phyloP scores from a whole-genome alignment of 192 early-diverging fungal species.

The Linnemannia schmuckeri region DNA sequence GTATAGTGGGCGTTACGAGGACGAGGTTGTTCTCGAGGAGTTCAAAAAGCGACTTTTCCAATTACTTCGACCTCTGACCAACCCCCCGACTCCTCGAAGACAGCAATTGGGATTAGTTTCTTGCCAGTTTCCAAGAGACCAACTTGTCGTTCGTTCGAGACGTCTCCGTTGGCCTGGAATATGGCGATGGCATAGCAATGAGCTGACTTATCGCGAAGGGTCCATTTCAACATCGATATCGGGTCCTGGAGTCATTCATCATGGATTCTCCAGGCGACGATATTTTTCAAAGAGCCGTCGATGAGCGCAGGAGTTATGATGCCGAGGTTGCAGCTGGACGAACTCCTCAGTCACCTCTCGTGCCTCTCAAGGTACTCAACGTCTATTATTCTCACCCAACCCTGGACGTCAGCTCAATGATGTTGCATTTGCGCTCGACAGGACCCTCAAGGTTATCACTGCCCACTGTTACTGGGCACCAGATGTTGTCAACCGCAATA shows the following conservation, averaged over 20 bases:
- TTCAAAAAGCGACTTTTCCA: neutral
- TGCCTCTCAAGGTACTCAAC: neutral
- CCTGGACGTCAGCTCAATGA: neutral
- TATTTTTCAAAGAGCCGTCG: slow-evolving; percentile 20
- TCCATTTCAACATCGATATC: neutral
- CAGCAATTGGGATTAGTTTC: neutral
- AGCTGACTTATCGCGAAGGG: neutral
- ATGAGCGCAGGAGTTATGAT: neutral
- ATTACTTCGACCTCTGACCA: neutral
- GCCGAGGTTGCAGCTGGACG: neutral
- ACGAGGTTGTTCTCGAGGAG: neutral
- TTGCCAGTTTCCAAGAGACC: neutral
- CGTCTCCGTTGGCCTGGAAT: neutral
- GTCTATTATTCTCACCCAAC: neutral
- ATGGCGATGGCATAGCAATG: neutral
- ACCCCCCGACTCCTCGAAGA: neutral
- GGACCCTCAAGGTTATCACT: neutral
- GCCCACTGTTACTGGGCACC: neutral
- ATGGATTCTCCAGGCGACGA: neutral
- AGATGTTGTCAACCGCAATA: neutral
- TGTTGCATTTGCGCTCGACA: neutral
- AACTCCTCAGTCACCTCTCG: neutral
- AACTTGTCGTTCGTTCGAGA: neutral
- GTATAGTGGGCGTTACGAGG: neutral
- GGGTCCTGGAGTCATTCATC: neutral